Evolutionary conservation across 2,329 filamentous ascomycete species (phyloP), one percentile per base, ranked within the genome.

Genomic region (Monilinia fructigena): DNA sequence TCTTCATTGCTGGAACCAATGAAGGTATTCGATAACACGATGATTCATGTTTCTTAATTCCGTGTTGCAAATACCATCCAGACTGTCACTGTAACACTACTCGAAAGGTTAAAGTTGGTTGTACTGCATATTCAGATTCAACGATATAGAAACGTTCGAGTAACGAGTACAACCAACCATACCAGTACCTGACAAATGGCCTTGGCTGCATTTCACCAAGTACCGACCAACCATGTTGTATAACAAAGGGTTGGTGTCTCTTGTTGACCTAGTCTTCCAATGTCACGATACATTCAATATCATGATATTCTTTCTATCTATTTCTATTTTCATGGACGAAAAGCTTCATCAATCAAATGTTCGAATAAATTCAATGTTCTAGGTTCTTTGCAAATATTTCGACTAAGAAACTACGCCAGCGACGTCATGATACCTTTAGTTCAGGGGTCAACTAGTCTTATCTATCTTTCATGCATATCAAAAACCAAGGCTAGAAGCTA

Each of bases 391-490:
- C 26, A 48, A 23, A 10, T 16, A 48, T 35, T 18, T 52, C 12
- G 6, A 52, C 11, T 3, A 26, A 48, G 26, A 23, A 42, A 55
- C 28, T 3, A 20, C 8, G 28, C 28, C 53, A 55, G 12, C 35
- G 28, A 60, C 45, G 28, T 60, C 58, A 60, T 60, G 58, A 50
- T 26, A 26, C 11, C 42, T 50, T 26, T 38, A 50, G 4, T 50
- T 18, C 31, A 50, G 45, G 45, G 56, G 56, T 50, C 28, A 48
- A 60, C 47, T 50, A 26, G 8, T 47, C 40, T n/a, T 50, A 38
- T 60, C 58, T 26, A 3, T 26, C 20, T 6, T 26, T 20, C 7
- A 60, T 50, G 45, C 28, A 38, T 50, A 42, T 38, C 31, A 23
- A 38, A 50, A 50, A 60, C 31, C 58, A 38, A 61, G 45, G 3